Conservation (phyloP, 2,329 filamentous ascomycete species). For the Amphichorda felina region DNA sequence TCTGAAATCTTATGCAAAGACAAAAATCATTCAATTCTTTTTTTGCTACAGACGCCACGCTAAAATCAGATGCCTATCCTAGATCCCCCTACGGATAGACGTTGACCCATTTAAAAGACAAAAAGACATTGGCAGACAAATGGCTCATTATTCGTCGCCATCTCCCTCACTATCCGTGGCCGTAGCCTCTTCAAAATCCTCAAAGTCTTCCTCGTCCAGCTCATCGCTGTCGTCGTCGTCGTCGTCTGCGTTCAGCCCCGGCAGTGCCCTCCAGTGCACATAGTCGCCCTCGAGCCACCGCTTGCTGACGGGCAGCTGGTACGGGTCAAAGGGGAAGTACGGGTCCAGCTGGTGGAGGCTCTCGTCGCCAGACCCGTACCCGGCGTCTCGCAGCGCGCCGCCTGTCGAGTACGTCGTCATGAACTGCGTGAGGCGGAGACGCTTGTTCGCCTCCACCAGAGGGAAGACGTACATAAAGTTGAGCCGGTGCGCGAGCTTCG, state of each 20-base stretch:
- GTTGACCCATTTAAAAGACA: too few species aligned
- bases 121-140: neutral
- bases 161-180: slow-evolving; percentile 36
- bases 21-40: slow-evolving; percentile 1
- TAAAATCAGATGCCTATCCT: neutral
- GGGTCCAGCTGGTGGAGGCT: slow-evolving; percentile 78
- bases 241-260: slow-evolving; percentile 51
- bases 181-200: slow-evolving; percentile 32
- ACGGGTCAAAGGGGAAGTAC: slow-evolving; percentile 97
- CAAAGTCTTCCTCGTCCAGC: slow-evolving; percentile 37
- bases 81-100: too few species aligned
- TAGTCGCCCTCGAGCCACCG: slow-evolving; percentile 82
- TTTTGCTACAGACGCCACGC: slow-evolving; percentile 3
- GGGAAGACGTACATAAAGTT: slow-evolving; percentile 83
- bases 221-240: slow-evolving; percentile 40
- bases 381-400: slow-evolving; percentile 38
- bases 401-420: slow-evolving; percentile 44
- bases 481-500: slow-evolving; percentile 74
- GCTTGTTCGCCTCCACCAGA: slow-evolving; percentile 84
- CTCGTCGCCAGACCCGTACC: slow-evolving; percentile 47
- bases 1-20: too few species aligned
- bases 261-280: slow-evolving; percentile 65
- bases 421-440: slow-evolving; percentile 65
- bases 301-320: slow-evolving; percentile 77
- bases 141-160: slow-evolving; percentile 9